Evolutionary conservation across 192 early-diverging fungal genomes (phyloP).

Genomic region (Pilaira anomala): DNA sequence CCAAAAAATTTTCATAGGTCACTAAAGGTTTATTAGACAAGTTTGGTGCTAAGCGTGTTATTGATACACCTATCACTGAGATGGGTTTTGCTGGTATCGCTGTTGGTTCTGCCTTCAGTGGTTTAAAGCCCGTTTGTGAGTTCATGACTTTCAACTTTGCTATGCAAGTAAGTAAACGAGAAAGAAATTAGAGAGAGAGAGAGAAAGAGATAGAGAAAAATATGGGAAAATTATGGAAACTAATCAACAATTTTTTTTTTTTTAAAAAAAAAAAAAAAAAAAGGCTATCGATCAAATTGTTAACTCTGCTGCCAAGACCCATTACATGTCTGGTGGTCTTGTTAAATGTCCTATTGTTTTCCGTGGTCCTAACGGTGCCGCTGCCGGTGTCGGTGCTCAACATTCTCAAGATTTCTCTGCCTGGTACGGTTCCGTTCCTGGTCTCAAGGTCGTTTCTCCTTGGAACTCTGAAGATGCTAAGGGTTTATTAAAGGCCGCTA

Average conservation of each 20-base stretch:
- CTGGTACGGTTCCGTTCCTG: conserved; percentile 97
- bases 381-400: conserved; percentile 95
- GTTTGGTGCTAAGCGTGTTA: conserved; percentile 93
- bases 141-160: conserved; percentile 99
- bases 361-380: conserved; percentile 98
- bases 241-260: too few species aligned
- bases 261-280: neutral
- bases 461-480: conserved; percentile 97
- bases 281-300: conserved; percentile 97
- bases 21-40: conserved; percentile 97
- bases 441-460: conserved; percentile 94
- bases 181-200: neutral
- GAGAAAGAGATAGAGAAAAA: neutral
- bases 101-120: conserved; percentile 89
- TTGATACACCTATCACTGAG: conserved; percentile 99
- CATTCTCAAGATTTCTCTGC: conserved; percentile 98
- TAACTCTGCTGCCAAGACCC: conserved; percentile 98
- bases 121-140: conserved; percentile 96
- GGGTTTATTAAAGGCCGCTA: conserved; percentile 96
- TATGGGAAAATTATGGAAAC: conserved; percentile 14
- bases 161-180: conserved; percentile 73
- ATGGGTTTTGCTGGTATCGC: conserved; percentile 97
- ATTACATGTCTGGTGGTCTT: conserved; percentile 95
- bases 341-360: conserved; percentile 93
- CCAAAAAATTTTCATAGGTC: conserved; percentile 55